Conservation (phyloP, 2,329 filamentous ascomycete species). For the Calycina herbarum region DNA sequence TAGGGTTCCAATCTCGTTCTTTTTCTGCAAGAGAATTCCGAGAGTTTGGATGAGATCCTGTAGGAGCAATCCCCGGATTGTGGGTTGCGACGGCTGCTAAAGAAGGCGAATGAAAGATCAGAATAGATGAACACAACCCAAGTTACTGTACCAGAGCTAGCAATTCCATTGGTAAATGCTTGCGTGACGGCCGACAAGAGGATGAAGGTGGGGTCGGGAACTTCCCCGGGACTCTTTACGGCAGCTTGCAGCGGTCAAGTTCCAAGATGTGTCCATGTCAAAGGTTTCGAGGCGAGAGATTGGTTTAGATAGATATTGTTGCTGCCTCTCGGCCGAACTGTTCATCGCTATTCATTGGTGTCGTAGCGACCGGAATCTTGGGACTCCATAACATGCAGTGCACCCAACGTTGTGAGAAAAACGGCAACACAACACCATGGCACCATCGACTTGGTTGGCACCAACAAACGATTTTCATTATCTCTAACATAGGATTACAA, state of each 20-base stretch:
- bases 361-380: neutral
- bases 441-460: no score
- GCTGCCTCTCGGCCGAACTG: neutral
- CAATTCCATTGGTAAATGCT: neutral
- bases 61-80: neutral
- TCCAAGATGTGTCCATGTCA: neutral
- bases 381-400: no score
- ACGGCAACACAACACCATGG: neutral
- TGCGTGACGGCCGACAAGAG: neutral
- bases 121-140: neutral
- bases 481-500: no score
- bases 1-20: neutral
- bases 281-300: neutral
- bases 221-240: neutral
- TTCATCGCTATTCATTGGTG: neutral
- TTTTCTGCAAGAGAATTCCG: constrained; percentile 1
- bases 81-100: neutral
- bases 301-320: neutral
- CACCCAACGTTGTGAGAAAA: neutral
- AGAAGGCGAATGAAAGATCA: neutral
- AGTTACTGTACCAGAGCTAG: neutral
- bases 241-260: neutral
- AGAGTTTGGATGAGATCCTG: neutral
- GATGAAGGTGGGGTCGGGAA: neutral
- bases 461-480: no score